Conservation (phyloP, 2,329 filamentous ascomycete species). For the Alternaria atra region DNA sequence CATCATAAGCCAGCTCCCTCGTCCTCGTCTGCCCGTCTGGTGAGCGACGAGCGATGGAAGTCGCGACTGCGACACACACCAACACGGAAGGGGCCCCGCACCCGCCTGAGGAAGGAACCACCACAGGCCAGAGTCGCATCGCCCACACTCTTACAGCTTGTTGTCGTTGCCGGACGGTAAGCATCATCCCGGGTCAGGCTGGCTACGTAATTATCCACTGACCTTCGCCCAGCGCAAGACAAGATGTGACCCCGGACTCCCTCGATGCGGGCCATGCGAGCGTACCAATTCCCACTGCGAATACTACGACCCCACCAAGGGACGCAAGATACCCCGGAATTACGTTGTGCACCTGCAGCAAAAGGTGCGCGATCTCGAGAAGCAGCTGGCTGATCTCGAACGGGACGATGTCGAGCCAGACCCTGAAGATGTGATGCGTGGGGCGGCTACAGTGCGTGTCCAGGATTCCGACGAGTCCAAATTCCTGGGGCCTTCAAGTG, state of each 20-base stretch:
- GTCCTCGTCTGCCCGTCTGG: slow-evolving; percentile 17
- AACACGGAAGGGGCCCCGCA: slow-evolving; percentile 33
- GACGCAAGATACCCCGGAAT: slow-evolving; percentile 83
- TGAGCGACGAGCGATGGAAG: slow-evolving; percentile 33
- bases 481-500: slow-evolving; percentile 92
- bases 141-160: slow-evolving; percentile 83
- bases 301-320: slow-evolving; percentile 91
- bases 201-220: slow-evolving; percentile 17
- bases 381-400: slow-evolving; percentile 80
- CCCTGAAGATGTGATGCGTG: slow-evolving; percentile 85
- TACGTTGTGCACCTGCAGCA: slow-evolving; percentile 95
- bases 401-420: slow-evolving; percentile 75
- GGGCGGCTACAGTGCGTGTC: slow-evolving; percentile 84
- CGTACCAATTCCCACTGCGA: slow-evolving; percentile 90
- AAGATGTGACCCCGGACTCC: slow-evolving; percentile 90
- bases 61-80: slow-evolving; percentile 27
- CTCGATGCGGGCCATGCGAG: slow-evolving; percentile 91
- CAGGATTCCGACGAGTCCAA: slow-evolving; percentile 87
- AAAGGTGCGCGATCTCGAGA: slow-evolving; percentile 81
- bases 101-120: slow-evolving; percentile 30
- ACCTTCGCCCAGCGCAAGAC: slow-evolving; percentile 78
- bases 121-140: slow-evolving; percentile 61
- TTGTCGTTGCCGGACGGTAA: slow-evolving; percentile 79
- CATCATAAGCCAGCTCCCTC: slow-evolving; percentile 16
- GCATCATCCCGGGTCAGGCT: slow-evolving; percentile 24